Percentiles rank a stretch among this genome's conserved stretches.
Conservation (phyloP, 2,329 filamentous ascomycete genomes). For the Emericellopsis atlantica region DNA sequence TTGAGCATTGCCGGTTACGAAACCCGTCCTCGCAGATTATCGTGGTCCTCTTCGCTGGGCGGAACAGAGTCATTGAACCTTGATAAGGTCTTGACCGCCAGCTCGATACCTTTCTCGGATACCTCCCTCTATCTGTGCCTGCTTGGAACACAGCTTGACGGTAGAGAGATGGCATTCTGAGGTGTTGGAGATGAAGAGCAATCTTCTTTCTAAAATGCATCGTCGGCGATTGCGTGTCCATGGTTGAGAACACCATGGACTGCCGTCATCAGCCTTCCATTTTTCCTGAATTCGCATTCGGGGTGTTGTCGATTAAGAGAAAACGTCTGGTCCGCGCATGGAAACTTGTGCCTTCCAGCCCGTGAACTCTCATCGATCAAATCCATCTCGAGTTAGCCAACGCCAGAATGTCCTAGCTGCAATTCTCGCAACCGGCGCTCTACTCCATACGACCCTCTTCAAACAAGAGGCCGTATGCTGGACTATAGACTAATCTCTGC, state of each 20-base stretch:
- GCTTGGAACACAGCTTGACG: slow-evolving; percentile 32
- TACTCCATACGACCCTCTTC: slow-evolving; percentile 37
- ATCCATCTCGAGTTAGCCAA: slow-evolving; percentile 74
- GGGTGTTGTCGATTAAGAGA: slow-evolving; percentile 70
- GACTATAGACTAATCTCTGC: slow-evolving; percentile 68
- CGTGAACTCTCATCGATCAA: slow-evolving; percentile 59
- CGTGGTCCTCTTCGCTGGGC: slow-evolving; percentile 72
- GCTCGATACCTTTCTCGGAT: slow-evolving; percentile 62
- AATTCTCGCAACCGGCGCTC: slow-evolving; percentile 82
- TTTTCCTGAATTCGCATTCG: slow-evolving; percentile 23
- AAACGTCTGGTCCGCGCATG: background rate
- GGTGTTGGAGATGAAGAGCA: slow-evolving; percentile 69
- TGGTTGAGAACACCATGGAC: no score
- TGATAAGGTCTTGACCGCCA: slow-evolving; percentile 35
- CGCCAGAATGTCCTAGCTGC: slow-evolving; percentile 85
- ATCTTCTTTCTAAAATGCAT: slow-evolving; percentile 67
- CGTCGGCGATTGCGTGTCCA: slow-evolving; percentile 24
- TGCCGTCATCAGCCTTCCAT: no score
- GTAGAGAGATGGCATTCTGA: slow-evolving; percentile 47
- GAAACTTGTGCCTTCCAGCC: background rate
- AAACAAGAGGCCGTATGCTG: slow-evolving; percentile 34
- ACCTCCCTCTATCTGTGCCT: slow-evolving; percentile 42
- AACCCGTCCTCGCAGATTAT: slow-evolving; percentile 51
- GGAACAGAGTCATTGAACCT: slow-evolving; percentile 6
- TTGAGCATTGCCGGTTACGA: slow-evolving; percentile 34